Evolutionary conservation across 352 stramenopile species (phyloP), one percentile per base, ranked within the genome.

Genomic region (Peronospora belbahrii): DNA sequence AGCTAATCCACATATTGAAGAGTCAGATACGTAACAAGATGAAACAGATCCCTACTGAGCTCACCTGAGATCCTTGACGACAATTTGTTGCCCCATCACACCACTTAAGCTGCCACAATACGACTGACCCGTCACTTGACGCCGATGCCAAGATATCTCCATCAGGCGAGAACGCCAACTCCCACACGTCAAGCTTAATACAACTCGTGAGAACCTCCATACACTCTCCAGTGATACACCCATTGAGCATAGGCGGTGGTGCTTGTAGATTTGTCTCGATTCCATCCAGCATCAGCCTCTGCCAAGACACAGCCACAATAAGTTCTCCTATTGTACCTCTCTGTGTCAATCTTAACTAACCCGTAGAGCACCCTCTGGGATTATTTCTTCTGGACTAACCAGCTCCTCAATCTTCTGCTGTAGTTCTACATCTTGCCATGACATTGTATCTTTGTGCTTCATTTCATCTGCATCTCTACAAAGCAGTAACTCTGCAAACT

Each of bases 121-220:
- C 56, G 9, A 95, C 71, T 8, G 67, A 75, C 1, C 76, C 82
- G 25, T 93, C 78, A 14, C 81, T 82, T 4, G 76, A 85, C 3
- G 77, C 76, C 1, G 83, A 94, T 13, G 84, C 83, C 44, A 96
- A 54, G 23, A 77, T 70, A 9, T 68, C 44, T 19, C 85, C 86
- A 48, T 92, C 52, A 0, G 85, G 83, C 4, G 83, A 88, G 42
- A 95, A 96, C 3, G 65, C 59, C 10, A 95, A 36, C 28, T 86
- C 70, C 46, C 66, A 67, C n/a, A 91, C 70, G 25, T 88, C 62
- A 6, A 7, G 20, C 7, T 57, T 38, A 8, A 48, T 71, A 47
- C 85, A 74, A 19, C 65, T 65, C 7, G 72, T 35, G 15, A 88
- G 37, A 1, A 86, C 40, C 0, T 59, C 56, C 0, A 70, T 33